Evolutionary conservation across 2,329 filamentous ascomycete species (phyloP).

Genomic region (Aspergillus awamori): DNA sequence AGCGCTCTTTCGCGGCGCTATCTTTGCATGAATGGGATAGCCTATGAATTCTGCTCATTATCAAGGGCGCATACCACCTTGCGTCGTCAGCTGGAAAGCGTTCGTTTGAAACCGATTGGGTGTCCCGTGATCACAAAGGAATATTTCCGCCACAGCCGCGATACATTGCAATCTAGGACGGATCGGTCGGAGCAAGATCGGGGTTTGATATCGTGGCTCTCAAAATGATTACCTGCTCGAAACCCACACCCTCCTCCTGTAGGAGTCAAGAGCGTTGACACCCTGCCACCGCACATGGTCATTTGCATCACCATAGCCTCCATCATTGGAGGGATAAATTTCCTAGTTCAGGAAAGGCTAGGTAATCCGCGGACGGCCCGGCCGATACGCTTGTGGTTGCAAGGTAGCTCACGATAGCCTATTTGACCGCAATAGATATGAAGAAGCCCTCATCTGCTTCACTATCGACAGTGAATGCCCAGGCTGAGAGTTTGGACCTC

Average conservation of each 20-base stretch:
- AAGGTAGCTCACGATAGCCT: slow-evolving; percentile 13
- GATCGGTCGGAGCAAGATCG: slow-evolving; percentile 10
- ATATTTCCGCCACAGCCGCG: slow-evolving; percentile 25
- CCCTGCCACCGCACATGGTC: slow-evolving; percentile 8
- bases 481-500: neutral
- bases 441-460: neutral
- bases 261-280: neutral
- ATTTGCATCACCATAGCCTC: slow-evolving; percentile 10
- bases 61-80: slow-evolving; percentile 10
- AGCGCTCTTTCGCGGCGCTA: neutral
- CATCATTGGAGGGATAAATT: slow-evolving; percentile 17
- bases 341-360: slow-evolving; percentile 15
- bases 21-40: neutral
- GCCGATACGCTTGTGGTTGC: neutral
- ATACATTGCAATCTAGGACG: slow-evolving; percentile 13
- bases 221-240: slow-evolving; percentile 3
- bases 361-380: slow-evolving; percentile 6
- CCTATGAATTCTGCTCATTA: neutral
- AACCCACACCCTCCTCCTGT: slow-evolving; percentile 5
- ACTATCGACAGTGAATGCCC: neutral
- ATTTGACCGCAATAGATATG: slow-evolving; percentile 15
- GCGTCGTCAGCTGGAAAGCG: slow-evolving; percentile 16
- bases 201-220: neutral
- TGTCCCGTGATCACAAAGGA: slow-evolving; percentile 2
- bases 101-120: neutral